These are phyloP conservation scores for Fusarium sp. DNA, from an alignment of 2,329 filamentous ascomycete species.

Conservation along the genomic window DNA sequence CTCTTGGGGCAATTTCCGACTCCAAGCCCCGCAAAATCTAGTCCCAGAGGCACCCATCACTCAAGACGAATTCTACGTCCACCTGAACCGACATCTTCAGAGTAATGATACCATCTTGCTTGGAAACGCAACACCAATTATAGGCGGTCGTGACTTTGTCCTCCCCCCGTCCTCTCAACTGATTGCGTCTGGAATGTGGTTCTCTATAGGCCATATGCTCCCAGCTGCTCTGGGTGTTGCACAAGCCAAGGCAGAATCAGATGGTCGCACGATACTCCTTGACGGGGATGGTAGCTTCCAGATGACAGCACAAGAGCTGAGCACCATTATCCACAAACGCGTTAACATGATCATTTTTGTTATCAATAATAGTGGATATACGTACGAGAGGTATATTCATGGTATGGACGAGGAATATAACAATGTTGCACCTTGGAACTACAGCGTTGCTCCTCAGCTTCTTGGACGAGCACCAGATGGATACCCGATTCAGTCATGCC, in stretches of 20 bases:
- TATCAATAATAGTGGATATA: constrained; percentile 5
- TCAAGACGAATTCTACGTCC: constrained; percentile 15
- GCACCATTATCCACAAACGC: constrained; percentile 14
- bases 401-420: constrained; percentile 19
- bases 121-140: constrained; percentile 22
- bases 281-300: constrained; percentile 24
- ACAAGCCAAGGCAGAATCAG: neutral
- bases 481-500: neutral
- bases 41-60: neutral
- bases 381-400: constrained; percentile 18
- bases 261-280: constrained; percentile 15
- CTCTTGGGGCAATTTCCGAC: constrained; percentile 7
- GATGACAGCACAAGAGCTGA: constrained; percentile 19
- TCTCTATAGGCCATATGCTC: constrained; percentile 23
- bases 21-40: neutral
- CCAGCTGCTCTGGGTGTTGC: constrained; percentile 12
- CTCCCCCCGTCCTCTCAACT: constrained; percentile 1
- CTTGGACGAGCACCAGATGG: neutral
- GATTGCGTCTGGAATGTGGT: constrained; percentile 27
- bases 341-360: constrained; percentile 4
- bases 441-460: neutral
- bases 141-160: constrained; percentile 13
- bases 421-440: constrained; percentile 21
- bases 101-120: constrained; percentile 2
- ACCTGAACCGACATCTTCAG: neutral